Percentiles rank a stretch among this genome's conserved stretches.
Conservation (phyloP, 768 basidiomycete species). For the Gloeostereum incarnatum region DNA sequence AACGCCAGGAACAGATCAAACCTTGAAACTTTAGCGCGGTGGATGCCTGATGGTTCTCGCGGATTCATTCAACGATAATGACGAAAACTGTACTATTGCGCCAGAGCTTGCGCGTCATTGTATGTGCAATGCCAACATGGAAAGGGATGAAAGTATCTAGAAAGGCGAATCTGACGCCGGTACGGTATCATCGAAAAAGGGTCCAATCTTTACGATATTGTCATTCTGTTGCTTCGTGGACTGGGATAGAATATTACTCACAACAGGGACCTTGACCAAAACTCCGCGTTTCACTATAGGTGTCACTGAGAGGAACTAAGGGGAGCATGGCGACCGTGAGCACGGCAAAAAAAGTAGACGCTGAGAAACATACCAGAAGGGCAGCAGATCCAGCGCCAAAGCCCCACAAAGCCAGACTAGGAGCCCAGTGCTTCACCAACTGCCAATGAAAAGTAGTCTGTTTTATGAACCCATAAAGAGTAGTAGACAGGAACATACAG, state of each 20-base stretch:
- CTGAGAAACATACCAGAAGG: constrained; percentile 44
- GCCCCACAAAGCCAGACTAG: constrained; percentile 63
- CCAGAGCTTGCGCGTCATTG: too few species aligned
- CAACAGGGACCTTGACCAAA: constrained; percentile 64
- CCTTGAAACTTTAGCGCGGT: too few species aligned
- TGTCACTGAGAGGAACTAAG: constrained; percentile 70
- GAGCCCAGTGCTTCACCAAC: constrained; percentile 49
- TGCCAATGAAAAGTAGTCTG: constrained; percentile 15
- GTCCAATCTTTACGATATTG: constrained; percentile 39
- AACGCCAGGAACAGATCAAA: too few species aligned
- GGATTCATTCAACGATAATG: too few species aligned
- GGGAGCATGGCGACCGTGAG: not conserved
- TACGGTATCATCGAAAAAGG: constrained; percentile 70
- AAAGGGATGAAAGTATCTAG: too few species aligned
- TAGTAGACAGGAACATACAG: constrained; percentile 20
- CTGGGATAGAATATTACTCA: constrained; percentile 26
- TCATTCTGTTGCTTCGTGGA: constrained; percentile 4
- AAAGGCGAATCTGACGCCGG: constrained; percentile 83
- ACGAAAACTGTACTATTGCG: too few species aligned
- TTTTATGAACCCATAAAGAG: constrained; percentile 1
- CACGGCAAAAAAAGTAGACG: constrained; percentile 2
- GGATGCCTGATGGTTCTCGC: too few species aligned
- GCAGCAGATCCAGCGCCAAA: constrained; percentile 56
- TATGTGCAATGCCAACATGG: too few species aligned
- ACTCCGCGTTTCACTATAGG: constrained; percentile 76